Evolutionary conservation across 2,329 filamentous ascomycete species (phyloP).

Genomic region (Macroventuria anomochaeta): DNA sequence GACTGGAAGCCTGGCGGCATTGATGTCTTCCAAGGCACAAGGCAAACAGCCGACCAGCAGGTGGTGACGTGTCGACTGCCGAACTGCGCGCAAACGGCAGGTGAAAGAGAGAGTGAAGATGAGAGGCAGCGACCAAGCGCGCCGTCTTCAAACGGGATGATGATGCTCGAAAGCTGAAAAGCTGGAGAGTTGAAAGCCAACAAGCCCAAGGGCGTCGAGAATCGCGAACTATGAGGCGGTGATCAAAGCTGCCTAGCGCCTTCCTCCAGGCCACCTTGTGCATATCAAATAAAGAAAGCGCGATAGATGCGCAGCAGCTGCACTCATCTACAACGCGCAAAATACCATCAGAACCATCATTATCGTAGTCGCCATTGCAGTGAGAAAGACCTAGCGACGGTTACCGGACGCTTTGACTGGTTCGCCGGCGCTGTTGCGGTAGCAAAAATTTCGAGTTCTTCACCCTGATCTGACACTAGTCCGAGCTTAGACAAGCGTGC

Average conservation of each 20-base stretch:
- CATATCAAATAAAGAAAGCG: constrained; percentile 24
- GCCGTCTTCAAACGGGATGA: constrained; percentile 1
- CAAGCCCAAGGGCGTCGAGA: constrained; percentile 15
- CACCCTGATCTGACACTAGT: constrained; percentile 32
- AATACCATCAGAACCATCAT: constrained; percentile 6
- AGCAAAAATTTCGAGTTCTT: constrained; percentile 38
- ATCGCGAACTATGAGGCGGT: constrained; percentile 27
- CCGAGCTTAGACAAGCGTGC: constrained; percentile 29
- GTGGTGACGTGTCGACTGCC: constrained; percentile 12
- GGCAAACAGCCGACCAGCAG: not conserved
- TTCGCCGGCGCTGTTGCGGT: constrained; percentile 31
- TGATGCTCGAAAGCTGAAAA: constrained; percentile 1
- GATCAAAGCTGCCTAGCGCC: constrained; percentile 29
- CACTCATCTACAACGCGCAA: constrained; percentile 8
- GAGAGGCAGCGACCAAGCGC: not conserved
- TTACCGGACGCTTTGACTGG: constrained; percentile 13
- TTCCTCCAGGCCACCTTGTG: constrained; percentile 27
- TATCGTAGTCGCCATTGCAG: not conserved
- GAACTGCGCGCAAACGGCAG: constrained; percentile 1
- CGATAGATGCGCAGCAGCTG: constrained; percentile 13
- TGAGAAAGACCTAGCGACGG: constrained; percentile 5
- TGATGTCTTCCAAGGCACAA: constrained; percentile 3
- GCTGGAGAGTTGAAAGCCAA: constrained; percentile 13
- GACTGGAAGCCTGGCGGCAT: constrained; percentile 26
- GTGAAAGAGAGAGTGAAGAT: not conserved